Conservation (phyloP, 1,284 basidiomycete genomes). For the Cryptococcus sp. region DNA sequence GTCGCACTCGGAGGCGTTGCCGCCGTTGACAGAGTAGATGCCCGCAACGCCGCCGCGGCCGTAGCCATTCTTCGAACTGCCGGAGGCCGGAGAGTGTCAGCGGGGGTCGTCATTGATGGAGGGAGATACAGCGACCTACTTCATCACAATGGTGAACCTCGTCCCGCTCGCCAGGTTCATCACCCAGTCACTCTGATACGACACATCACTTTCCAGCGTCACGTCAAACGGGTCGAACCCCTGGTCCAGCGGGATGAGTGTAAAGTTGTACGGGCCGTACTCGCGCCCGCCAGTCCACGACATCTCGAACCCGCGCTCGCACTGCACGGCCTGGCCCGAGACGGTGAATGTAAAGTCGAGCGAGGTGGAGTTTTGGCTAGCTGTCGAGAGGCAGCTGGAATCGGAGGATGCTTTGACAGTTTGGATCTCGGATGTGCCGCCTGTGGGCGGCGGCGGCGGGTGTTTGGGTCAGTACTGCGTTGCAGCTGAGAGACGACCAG, state of each 20-base stretch:
- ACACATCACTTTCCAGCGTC: conserved; percentile 13
- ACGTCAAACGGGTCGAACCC: conserved; percentile 32
- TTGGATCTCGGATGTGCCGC: conserved; percentile 54
- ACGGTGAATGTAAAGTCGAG: conserved; percentile 34
- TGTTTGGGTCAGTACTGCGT: conserved; percentile 29
- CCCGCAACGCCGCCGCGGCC: conserved; percentile 32
- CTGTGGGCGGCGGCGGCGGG: conserved; percentile 52
- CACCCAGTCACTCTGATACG: conserved; percentile 26
- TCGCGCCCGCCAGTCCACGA: conserved; percentile 24
- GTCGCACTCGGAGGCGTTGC: conserved; percentile 14
- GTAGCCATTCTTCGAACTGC: conserved; percentile 22
- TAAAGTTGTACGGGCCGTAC: conserved; percentile 34
- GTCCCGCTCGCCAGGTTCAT: conserved; percentile 32
- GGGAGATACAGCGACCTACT: no score
- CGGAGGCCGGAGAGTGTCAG: background rate
- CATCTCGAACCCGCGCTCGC: conserved; percentile 29
- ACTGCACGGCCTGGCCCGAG: conserved; percentile 29
- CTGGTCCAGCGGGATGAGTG: conserved; percentile 32
- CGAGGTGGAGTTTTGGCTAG: conserved; percentile 18
- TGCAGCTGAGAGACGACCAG: background rate
- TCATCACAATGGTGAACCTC: conserved; percentile 38
- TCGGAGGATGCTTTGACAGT: conserved; percentile 15
- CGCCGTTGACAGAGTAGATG: conserved; percentile 25
- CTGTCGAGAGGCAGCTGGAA: conserved; percentile 25
- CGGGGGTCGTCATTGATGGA: no score